Base-by-base conservation (phyloP, 1,139 yeast genomes). In the Geotrichum carabidarum region DNA sequence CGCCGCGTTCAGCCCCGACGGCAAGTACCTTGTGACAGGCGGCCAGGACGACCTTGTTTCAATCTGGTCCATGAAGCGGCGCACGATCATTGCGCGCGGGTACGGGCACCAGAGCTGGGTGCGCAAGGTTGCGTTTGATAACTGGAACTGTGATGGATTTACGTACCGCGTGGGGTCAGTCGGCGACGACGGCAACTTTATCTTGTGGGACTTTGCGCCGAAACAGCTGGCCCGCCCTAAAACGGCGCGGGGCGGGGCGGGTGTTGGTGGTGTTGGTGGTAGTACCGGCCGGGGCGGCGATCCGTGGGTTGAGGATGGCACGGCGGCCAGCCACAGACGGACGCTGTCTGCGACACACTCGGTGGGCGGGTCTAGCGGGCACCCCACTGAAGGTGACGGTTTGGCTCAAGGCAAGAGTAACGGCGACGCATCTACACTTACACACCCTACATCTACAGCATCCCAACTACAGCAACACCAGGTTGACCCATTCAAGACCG, bases 191-290 rank as follows among this genome's bases (percentile, higher is more conserved):
- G 89, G 90, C 0, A 77, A 78, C 55, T 70, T 86, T 8, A 69
- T 83, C 36, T 71, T 84, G 35, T 86, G 91, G 88, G 94, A 86
- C 63, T 84, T 86, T 66, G 80, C 82, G 53, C 84, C 86, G 44
- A 44, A 44, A 9, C 18, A 17, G 15, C 30, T 44, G 5, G n/a
- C 48, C 12, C 15, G 48, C 9, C 48, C 48, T 12, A 44, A 44
- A 32, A 32, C 48, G 5, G 38, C 48, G 4, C 9, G 35, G n/a
- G 12, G 30, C 22, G 18, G 35, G 3, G 14, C 47, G 2, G 15
- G 37, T 30, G 36, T n/a, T 12, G 15, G 32, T 22, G 32, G 45
- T 42, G 8, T 4, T 42, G 18, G 18, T 9, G 18, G 2, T 27
- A 32, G 8, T 7, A 5, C 17, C 8, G 17, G 17, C 18, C 4